Evolutionary conservation across 345 rosid species (phyloP).

Genomic region (Geranium brycei): DNA sequence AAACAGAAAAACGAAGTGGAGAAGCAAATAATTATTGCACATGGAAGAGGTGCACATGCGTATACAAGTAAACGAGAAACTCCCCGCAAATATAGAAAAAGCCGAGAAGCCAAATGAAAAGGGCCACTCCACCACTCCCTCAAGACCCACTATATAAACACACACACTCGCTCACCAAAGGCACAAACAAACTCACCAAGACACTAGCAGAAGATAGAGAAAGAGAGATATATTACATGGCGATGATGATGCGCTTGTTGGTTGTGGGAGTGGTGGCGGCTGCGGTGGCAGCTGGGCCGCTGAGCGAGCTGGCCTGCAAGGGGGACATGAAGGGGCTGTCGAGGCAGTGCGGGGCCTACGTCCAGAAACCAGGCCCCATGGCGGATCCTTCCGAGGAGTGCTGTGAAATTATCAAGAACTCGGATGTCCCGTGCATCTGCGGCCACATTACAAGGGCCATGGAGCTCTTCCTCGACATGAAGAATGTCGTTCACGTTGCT

Average conservation of each 20-base stretch:
- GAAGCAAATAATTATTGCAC: no score
- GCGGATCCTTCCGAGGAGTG: constrained; percentile 18
- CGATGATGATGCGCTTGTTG: background rate
- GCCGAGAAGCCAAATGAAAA: no score
- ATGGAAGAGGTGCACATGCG: no score
- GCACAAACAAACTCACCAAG: no score
- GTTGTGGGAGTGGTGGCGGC: background rate
- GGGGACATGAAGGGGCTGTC: constrained; percentile 7
- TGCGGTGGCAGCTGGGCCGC: background rate
- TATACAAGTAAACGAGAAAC: no score
- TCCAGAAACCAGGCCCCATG: constrained; percentile 7
- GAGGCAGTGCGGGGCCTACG: constrained; percentile 10
- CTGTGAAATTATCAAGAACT: constrained; percentile 13
- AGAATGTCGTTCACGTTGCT: constrained; percentile 31
- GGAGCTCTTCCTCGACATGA: constrained; percentile 22
- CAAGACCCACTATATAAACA: no score
- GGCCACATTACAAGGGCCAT: constrained; percentile 15
- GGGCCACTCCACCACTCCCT: no score
- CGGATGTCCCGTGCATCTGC: constrained; percentile 24
- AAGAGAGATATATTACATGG: no score
- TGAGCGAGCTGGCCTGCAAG: constrained; percentile 4
- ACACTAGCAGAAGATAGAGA: no score
- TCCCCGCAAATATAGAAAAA: no score
- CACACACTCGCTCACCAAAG: no score
- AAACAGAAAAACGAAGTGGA: no score